Conservation (phyloP, 495 filamentous ascomycete species). For the Penicillium paxilli region DNA sequence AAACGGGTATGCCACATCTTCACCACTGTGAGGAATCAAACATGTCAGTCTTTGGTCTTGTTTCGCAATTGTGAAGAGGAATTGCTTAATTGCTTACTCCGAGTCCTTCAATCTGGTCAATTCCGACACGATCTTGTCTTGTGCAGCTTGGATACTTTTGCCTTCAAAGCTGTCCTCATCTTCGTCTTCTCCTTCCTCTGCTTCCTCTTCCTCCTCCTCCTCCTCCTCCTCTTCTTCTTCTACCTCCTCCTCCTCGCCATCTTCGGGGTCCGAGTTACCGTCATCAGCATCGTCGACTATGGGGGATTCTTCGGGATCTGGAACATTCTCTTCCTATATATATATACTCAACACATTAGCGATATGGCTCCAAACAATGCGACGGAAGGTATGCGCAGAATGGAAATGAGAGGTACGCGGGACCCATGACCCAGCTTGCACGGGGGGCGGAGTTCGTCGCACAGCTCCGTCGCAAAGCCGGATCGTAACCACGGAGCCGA, state of each 20-base stretch:
- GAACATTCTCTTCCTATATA: constrained; percentile 18
- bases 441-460: not conserved
- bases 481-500: not conserved
- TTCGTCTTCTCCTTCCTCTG: constrained; percentile 37
- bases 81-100: constrained; percentile 44
- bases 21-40: constrained; percentile 21
- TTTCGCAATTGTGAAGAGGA: not conserved
- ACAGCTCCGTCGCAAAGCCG: constrained; percentile 1
- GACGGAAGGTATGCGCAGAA: not conserved
- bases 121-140: constrained; percentile 74
- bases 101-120: constrained; percentile 63
- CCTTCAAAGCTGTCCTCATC: constrained; percentile 57
- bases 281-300: constrained; percentile 13
- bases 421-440: no score
- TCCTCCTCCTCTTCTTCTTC: constrained; percentile 39
- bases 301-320: constrained; percentile 32
- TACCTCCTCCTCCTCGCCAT: constrained; percentile 30
- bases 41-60: constrained; percentile 5
- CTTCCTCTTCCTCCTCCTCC: constrained; percentile 24
- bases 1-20: constrained; percentile 31
- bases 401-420: no score
- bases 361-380: not conserved
- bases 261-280: not conserved
- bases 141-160: constrained; percentile 73
- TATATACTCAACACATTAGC: not conserved